These are phyloP conservation scores for Colletotrichum neosansevieriae DNA, from an alignment of 2,329 filamentous ascomycete species.

Conservation along the genomic window DNA sequence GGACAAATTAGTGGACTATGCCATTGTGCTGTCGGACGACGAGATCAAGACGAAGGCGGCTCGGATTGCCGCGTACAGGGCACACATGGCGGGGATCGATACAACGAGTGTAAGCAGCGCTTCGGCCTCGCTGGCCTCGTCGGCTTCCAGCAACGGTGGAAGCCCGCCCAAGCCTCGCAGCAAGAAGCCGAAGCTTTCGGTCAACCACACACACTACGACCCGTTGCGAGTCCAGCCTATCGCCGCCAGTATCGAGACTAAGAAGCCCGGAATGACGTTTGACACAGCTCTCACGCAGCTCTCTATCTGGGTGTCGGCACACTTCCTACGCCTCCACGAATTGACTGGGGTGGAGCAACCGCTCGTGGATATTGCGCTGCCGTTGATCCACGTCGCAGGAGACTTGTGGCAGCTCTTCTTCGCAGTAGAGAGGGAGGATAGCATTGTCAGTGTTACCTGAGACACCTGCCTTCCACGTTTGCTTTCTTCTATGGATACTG, in stretches of 20 bases:
- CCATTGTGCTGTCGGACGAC: neutral
- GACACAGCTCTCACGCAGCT: neutral
- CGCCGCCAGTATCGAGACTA: neutral
- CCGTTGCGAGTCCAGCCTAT: neutral
- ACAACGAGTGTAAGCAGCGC: neutral
- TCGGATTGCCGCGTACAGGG: neutral
- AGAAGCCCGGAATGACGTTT: neutral
- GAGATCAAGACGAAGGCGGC: neutral
- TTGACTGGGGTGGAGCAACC: neutral
- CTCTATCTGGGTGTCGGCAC: neutral
- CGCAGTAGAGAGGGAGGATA: neutral
- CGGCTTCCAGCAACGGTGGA: neutral
- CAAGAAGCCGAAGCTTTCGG: neutral
- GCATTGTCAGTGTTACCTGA: neutral
- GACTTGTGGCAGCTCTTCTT: neutral
- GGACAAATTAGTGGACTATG: neutral
- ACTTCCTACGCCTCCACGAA: neutral
- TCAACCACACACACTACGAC: neutral
- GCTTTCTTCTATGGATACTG: neutral
- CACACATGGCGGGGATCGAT: neutral
- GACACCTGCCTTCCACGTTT: neutral
- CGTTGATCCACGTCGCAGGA: neutral
- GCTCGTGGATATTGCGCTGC: neutral
- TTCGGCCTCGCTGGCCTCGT: neutral
- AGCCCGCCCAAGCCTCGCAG: neutral